Evolutionary conservation across 352 stramenopile genomes (phyloP).

Genomic region (Phytophthora syringae): DNA sequence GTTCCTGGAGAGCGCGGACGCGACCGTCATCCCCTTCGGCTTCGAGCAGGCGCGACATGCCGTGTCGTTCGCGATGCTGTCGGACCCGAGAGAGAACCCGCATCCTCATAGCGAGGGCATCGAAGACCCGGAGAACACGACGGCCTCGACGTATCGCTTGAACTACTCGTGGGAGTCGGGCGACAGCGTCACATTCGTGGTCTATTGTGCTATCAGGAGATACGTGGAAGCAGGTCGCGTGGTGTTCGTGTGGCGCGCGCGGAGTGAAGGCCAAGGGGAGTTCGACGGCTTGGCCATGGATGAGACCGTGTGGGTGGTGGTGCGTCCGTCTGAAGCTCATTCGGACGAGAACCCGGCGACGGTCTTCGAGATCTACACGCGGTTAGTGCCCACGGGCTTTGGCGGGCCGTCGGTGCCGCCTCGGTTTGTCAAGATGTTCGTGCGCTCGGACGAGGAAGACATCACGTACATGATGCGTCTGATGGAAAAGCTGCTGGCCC

Average conservation of each 20-base stretch:
- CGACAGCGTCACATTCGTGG: conserved; percentile 24
- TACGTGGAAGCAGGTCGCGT: conserved; percentile 52
- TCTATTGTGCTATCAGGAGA: conserved; percentile 43
- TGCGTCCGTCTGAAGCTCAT: conserved; percentile 22
- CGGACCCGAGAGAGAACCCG: conserved; percentile 25
- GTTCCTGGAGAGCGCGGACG: conserved; percentile 32
- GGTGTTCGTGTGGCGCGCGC: conserved; percentile 59
- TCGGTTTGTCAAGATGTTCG: conserved; percentile 34
- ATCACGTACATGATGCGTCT: conserved; percentile 36
- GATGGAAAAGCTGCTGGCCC: conserved; percentile 26
- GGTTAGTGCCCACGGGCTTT: conserved; percentile 31
- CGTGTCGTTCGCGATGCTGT: conserved; percentile 25
- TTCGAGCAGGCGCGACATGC: conserved; percentile 27
- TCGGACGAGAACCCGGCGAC: conserved; percentile 20
- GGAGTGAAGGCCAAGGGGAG: conserved; percentile 45
- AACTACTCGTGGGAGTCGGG: conserved; percentile 34
- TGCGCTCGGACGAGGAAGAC: conserved; percentile 33
- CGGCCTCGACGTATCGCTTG: conserved; percentile 23
- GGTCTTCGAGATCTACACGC: conserved; percentile 30
- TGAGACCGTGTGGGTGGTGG: conserved; percentile 56
- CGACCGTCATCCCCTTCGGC: conserved; percentile 25
- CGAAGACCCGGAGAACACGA: conserved; percentile 25
- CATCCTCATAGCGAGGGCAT: conserved; percentile 25
- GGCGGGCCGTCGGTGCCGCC: conserved; percentile 21
- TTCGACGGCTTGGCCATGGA: conserved; percentile 54